Conservation (phyloP, 1,284 basidiomycete species). For the Mrakiaceae sp. region DNA sequence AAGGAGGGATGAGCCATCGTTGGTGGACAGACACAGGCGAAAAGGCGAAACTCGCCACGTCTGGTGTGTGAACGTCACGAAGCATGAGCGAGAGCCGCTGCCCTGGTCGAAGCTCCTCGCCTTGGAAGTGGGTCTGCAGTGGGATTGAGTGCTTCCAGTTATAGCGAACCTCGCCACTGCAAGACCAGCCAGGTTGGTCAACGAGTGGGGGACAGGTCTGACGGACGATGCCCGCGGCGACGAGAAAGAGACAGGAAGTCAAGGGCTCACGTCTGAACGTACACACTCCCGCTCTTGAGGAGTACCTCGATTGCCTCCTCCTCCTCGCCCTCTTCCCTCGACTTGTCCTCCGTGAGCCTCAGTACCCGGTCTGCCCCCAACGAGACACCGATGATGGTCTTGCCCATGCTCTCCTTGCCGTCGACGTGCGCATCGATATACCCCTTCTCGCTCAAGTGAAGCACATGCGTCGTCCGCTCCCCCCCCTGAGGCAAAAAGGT, state of each 20-base stretch:
- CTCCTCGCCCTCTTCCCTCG: not conserved
- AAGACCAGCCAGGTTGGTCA: not conserved
- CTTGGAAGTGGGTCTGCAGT: not conserved
- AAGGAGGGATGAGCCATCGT: not conserved
- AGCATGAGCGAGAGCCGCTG: slow-evolving; percentile 11
- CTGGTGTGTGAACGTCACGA: not conserved
- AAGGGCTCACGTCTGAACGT: slow-evolving; percentile 11
- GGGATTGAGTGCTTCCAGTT: slow-evolving; percentile 13
- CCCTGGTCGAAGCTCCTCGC: not conserved
- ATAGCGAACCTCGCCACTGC: slow-evolving; percentile 8
- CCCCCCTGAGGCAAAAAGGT: not conserved
- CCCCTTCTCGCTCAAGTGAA: slow-evolving; percentile 4
- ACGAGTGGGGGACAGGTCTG: not conserved
- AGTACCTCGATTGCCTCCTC: slow-evolving; percentile 4
- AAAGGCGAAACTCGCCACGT: not conserved
- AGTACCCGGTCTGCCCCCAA: slow-evolving; percentile 8
- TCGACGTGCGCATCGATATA: slow-evolving; percentile 9
- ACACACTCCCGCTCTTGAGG: slow-evolving; percentile 12
- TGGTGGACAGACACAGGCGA: too few species aligned
- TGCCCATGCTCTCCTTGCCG: not conserved
- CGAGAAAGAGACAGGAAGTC: not conserved
- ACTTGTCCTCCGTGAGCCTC: slow-evolving; percentile 3
- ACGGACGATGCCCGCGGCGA: not conserved
- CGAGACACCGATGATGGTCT: slow-evolving; percentile 5
- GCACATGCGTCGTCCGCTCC: not conserved